Conservation (phyloP, 2,329 filamentous ascomycete genomes). For the Aspergillus bombycis region DNA sequence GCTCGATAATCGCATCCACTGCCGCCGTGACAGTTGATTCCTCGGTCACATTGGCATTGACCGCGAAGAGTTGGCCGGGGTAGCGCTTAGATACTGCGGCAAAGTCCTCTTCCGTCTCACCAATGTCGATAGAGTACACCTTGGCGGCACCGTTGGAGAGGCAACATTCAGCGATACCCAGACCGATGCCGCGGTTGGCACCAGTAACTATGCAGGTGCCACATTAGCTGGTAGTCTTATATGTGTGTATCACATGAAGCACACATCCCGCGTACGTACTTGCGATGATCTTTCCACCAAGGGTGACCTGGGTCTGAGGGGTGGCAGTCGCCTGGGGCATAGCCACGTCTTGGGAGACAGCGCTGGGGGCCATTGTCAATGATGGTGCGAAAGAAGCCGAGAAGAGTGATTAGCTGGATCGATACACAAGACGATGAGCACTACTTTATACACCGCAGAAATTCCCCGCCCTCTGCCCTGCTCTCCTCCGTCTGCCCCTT, state of each 20-base stretch:
- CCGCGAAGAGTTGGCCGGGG: conserved; percentile 44
- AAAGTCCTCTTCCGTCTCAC: conserved; percentile 28
- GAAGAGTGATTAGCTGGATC: too few relatives aligned
- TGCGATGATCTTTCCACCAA: conserved; percentile 37
- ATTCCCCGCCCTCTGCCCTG: too few relatives aligned
- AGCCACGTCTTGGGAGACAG: too few relatives aligned
- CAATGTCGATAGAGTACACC: conserved; percentile 54
- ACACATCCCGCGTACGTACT: conserved; percentile 25
- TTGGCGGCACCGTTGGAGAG: conserved; percentile 48
- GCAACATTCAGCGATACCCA: conserved; percentile 53
- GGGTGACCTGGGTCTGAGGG: conserved; percentile 33
- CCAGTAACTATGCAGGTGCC: conserved; percentile 33
- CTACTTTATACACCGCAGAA: too few relatives aligned
- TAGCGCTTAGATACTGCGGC: conserved; percentile 33
- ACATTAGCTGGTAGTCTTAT: too few relatives aligned
- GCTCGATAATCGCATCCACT: conserved; percentile 48
- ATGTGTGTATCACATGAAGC: not conserved
- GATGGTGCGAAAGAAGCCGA: not conserved
- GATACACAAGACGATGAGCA: too few relatives aligned
- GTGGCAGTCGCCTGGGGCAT: not conserved
- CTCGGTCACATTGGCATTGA: conserved; percentile 53
- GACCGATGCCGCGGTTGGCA: conserved; percentile 47
- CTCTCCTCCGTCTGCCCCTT: too few relatives aligned
- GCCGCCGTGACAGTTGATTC: conserved; percentile 49
- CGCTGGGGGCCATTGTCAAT: not conserved